Percentiles rank a stretch among this genome's conserved stretches.
These are phyloP conservation scores for Graphilbum fragrans DNA, from an alignment of 2,329 filamentous ascomycete species.

Conservation along the genomic window DNA sequence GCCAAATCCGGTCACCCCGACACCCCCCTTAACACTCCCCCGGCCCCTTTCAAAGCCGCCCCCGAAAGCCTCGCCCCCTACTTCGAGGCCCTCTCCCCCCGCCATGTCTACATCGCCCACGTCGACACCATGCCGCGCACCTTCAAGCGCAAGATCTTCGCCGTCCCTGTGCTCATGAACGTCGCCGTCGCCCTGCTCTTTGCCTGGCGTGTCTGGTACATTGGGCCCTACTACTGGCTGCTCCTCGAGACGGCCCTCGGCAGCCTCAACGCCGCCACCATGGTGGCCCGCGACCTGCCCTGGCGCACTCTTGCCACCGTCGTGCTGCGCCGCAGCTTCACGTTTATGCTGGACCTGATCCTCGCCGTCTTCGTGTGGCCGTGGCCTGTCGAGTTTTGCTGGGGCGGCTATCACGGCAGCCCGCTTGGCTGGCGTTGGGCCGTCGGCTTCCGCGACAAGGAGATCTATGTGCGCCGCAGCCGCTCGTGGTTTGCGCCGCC, in stretches of 20 bases:
- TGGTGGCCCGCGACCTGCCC: conserved; percentile 43
- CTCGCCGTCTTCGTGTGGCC: conserved; percentile 57
- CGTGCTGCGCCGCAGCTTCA: conserved; percentile 45
- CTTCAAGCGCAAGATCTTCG: conserved; percentile 75
- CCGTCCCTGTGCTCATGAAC: conserved; percentile 70
- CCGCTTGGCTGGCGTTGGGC: conserved; percentile 62
- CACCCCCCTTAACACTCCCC: conserved; percentile 21
- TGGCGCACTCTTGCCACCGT: conserved; percentile 45
- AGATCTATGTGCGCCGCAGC: conserved; percentile 72
- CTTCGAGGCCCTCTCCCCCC: conserved; percentile 49
- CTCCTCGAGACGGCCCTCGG: conserved; percentile 55
- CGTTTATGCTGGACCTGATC: conserved; percentile 63
- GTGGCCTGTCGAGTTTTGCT: conserved; percentile 63
- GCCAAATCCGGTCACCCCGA: conserved; percentile 15
- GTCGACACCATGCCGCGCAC: conserved; percentile 57
- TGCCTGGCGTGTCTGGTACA: conserved; percentile 53
- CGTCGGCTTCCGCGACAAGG: conserved; percentile 65
- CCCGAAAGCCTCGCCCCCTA: conserved; percentile 54
- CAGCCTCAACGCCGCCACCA: conserved; percentile 51
- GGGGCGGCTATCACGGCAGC: conserved; percentile 41
- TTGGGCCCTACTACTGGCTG: conserved; percentile 60
- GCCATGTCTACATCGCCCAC: conserved; percentile 74
- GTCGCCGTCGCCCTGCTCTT: conserved; percentile 52
- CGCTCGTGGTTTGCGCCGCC: conserved; percentile 49
- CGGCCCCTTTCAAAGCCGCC: conserved; percentile 56